These are phyloP conservation scores for Clitopilus hobsonii DNA, from an alignment of 768 basidiomycete species.

Conservation along the genomic window DNA sequence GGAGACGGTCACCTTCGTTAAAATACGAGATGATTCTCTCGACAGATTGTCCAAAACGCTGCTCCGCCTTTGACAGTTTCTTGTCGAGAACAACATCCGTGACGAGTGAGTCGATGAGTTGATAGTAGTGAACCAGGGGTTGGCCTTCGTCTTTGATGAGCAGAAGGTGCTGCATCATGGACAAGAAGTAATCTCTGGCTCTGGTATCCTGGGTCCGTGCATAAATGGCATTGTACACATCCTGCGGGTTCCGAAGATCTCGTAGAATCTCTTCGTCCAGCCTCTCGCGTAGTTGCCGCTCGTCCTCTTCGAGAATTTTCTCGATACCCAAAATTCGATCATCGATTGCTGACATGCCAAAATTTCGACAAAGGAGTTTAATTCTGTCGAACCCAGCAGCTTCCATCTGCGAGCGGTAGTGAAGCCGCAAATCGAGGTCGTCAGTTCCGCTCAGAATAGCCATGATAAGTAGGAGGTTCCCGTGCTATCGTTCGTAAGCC, in stretches of 20 bases:
- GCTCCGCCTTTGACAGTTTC: conserved; percentile 79
- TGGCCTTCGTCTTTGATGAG: conserved; percentile 88
- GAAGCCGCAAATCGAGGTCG: conserved; percentile 80
- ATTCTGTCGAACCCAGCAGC: conserved; percentile 76
- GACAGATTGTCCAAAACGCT: conserved; percentile 84
- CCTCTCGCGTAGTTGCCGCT: conserved; percentile 63
- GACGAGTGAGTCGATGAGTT: conserved; percentile 85
- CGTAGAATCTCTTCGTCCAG: conserved; percentile 73
- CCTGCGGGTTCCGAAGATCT: conserved; percentile 75
- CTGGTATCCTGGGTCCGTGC: conserved; percentile 73
- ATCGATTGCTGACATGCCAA: conserved; percentile 62
- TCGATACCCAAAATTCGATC: conserved; percentile 61
- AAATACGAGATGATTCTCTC: conserved; percentile 85
- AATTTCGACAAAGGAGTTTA: conserved; percentile 60
- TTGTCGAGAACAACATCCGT: conserved; percentile 91
- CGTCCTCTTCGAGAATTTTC: conserved; percentile 66
- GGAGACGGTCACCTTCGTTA: conserved; percentile 83
- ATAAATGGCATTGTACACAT: conserved; percentile 81
- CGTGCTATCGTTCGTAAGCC: conserved; percentile 34
- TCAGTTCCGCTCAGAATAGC: conserved; percentile 60
- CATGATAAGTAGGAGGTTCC: conserved; percentile 72
- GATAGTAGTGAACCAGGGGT: conserved; percentile 82
- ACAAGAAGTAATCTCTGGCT: conserved; percentile 81
- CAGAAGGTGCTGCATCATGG: conserved; percentile 91
- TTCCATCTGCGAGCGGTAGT: conserved; percentile 89